These are phyloP conservation scores for Brassica cretica DNA, from an alignment of 345 rosid genomes.

Conservation along the genomic window DNA sequence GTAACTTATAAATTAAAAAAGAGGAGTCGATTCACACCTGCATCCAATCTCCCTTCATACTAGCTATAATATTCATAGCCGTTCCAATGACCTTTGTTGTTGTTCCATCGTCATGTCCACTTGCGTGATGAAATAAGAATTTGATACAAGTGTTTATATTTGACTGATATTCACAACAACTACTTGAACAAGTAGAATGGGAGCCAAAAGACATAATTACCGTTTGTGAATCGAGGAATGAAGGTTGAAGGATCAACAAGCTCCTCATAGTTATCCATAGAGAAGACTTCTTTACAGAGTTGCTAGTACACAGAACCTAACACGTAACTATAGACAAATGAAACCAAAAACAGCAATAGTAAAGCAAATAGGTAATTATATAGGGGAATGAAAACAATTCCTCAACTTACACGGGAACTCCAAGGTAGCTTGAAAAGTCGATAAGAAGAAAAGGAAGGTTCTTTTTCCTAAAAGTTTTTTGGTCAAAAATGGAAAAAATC, in stretches of 20 bases:
- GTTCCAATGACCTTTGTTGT: neutral
- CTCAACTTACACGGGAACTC: neutral
- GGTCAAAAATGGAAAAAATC: neutral
- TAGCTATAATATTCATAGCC: neutral
- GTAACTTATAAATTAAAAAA: neutral
- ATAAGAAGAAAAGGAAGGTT: neutral
- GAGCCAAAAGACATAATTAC: neutral
- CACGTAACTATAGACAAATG: neutral
- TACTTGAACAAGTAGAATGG: too few species aligned
- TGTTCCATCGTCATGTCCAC: neutral
- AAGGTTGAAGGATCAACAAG: neutral
- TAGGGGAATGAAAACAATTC: neutral
- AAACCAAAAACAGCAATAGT: neutral
- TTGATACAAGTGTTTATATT: neutral
- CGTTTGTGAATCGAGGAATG: neutral
- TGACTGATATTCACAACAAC: neutral
- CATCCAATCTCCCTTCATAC: neutral
- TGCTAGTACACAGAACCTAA: neutral
- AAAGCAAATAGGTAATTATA: neutral
- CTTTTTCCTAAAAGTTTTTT: neutral
- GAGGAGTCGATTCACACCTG: neutral
- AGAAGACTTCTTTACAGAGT: neutral
- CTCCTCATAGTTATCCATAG: neutral
- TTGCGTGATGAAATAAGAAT: neutral
- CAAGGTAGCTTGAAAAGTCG: neutral